Conservation (phyloP, 1,139 yeast genomes). For the Yamadazyma mexicana region DNA sequence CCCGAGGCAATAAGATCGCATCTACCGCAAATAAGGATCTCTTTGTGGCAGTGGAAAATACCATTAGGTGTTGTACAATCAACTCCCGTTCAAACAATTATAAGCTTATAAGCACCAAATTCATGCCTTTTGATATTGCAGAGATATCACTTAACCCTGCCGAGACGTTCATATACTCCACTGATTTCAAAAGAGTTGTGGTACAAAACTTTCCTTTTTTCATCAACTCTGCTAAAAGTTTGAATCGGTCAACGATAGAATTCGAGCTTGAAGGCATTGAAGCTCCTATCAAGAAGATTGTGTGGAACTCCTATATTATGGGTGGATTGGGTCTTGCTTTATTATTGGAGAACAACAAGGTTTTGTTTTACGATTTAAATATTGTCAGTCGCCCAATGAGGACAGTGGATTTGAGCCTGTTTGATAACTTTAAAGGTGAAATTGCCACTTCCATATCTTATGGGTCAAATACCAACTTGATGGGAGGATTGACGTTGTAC, state of each 20-base stretch:
- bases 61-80: constrained; percentile 30
- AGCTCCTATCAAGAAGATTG: constrained; percentile 23
- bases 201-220: constrained; percentile 27
- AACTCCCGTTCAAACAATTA: constrained; percentile 24
- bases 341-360: constrained; percentile 23
- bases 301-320: constrained; percentile 35
- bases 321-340: constrained; percentile 31
- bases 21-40: constrained; percentile 27
- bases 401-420: constrained; percentile 19
- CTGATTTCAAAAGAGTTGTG: constrained; percentile 27
- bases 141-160: constrained; percentile 28
- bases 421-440: constrained; percentile 16
- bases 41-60: constrained; percentile 29
- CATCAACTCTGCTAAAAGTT: constrained; percentile 10
- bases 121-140: constrained; percentile 19
- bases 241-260: constrained; percentile 15
- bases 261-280: constrained; percentile 19
- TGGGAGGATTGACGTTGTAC: constrained; percentile 39
- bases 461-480: constrained; percentile 30
- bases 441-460: constrained; percentile 32
- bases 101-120: constrained; percentile 13
- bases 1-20: constrained; percentile 16
- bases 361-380: constrained; percentile 31
- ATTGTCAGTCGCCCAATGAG: constrained; percentile 28
- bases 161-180: constrained; percentile 34